Evolutionary conservation across 306 rosid genomes (phyloP).

Genomic region (Lithocarpus polystachyus): DNA sequence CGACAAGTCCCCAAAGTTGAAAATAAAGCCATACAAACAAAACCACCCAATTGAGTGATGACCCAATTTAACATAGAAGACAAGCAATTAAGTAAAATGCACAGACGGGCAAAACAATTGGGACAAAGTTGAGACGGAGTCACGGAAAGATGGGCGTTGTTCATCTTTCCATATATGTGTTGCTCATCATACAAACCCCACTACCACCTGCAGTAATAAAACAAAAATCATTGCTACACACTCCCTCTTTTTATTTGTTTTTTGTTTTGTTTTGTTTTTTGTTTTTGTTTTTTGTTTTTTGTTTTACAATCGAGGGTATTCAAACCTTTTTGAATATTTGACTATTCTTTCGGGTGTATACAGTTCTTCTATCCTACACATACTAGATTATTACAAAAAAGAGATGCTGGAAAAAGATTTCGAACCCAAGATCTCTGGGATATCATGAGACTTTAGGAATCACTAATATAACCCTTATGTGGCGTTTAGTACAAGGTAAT

Average conservation of each 20-base stretch:
- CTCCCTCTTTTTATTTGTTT: neutral
- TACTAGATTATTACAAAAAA: no score
- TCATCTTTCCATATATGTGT: slow-evolving; percentile 58
- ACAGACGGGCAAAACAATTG: slow-evolving; percentile 49
- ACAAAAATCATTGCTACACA: neutral
- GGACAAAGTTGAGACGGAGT: slow-evolving; percentile 65
- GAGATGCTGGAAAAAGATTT: no score
- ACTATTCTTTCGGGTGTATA: no score
- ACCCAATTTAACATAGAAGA: neutral
- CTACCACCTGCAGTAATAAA: slow-evolving; percentile 34
- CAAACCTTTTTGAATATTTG: no score
- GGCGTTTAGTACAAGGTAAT: no score
- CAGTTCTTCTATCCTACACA: no score
- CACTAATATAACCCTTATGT: no score
- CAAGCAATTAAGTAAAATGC: neutral
- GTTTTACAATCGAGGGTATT: no score
- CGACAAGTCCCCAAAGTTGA: slow-evolving; percentile 85
- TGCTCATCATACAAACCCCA: slow-evolving; percentile 87
- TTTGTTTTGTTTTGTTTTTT: no score
- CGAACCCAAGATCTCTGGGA: no score
- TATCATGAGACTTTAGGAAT: no score
- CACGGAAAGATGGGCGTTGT: slow-evolving; percentile 63
- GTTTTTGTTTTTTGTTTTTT: no score
- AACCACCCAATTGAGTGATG: slow-evolving; percentile 11
- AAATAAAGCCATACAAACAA: slow-evolving; percentile 70